Conservation (phyloP, 306 rosid genomes). For the Parietaria judaica region DNA sequence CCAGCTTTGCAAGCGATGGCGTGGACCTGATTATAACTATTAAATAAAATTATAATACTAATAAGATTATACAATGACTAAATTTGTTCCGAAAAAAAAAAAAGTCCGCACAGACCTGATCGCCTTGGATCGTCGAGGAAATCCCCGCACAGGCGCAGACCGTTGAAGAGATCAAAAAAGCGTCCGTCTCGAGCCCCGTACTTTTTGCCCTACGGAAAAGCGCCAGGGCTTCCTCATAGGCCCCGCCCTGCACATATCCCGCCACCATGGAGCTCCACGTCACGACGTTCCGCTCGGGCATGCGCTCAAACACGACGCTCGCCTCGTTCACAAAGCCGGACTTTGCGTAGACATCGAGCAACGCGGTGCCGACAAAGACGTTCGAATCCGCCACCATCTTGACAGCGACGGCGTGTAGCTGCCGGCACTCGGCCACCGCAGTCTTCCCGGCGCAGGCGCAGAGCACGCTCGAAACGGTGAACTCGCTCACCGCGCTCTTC, state of each 20-base stretch:
- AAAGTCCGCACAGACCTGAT: conserved; percentile 20
- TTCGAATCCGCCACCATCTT: conserved; percentile 60
- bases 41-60: too few relatives aligned
- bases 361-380: conserved; percentile 73
- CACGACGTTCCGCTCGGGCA: conserved; percentile 60
- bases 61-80: too few relatives aligned
- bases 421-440: conserved; percentile 52
- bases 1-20: conserved; percentile 57
- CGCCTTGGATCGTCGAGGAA: conserved; percentile 73
- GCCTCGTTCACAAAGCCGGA: conserved; percentile 60
- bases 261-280: conserved; percentile 91
- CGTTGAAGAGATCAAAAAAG: conserved; percentile 58
- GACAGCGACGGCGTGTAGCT: conserved; percentile 61
- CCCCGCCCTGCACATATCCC: conserved; percentile 63
- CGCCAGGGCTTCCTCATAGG: conserved; percentile 61
- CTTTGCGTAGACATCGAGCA: conserved; percentile 71
- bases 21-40: conserved; percentile 36
- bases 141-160: conserved; percentile 73
- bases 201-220: conserved; percentile 46
- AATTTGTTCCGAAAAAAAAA: too few relatives aligned
- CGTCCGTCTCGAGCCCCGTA: conserved; percentile 40
- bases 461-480: conserved; percentile 75
- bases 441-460: conserved; percentile 60
- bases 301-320: conserved; percentile 40
- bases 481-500: conserved; percentile 41